These are phyloP conservation scores for Pleurotus ostreatus DNA, from an alignment of 768 basidiomycete species.

Conservation along the genomic window DNA sequence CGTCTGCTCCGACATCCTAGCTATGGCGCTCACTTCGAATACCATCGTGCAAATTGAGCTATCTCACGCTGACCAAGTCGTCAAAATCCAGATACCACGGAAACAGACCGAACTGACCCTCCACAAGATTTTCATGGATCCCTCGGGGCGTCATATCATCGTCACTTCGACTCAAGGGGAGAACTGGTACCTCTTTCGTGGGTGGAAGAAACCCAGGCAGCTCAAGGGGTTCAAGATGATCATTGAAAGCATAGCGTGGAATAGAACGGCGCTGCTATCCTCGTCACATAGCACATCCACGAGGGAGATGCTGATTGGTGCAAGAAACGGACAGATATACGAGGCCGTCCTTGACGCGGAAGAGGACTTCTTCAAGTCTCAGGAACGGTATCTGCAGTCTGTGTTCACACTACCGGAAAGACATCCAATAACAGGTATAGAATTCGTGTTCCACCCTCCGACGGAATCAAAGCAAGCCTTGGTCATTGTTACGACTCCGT, in stretches of 20 bases:
- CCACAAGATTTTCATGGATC: constrained; percentile 86
- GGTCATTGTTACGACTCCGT: constrained; percentile 80
- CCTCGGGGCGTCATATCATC: constrained; percentile 86
- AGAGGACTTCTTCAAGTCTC: constrained; percentile 89
- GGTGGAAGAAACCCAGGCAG: constrained; percentile 78
- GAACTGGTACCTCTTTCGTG: constrained; percentile 85
- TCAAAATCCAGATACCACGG: constrained; percentile 72
- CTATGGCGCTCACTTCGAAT: constrained; percentile 78
- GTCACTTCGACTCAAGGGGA: constrained; percentile 86
- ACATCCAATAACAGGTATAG: constrained; percentile 80
- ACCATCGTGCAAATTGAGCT: constrained; percentile 86
- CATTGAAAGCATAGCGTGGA: constrained; percentile 93
- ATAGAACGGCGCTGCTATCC: constrained; percentile 61
- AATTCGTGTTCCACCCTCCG: constrained; percentile 72
- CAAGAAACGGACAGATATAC: constrained; percentile 79
- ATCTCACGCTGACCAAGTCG: constrained; percentile 79
- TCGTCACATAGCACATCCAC: constrained; percentile 71
- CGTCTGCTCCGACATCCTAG: constrained; percentile 83
- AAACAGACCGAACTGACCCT: constrained; percentile 76
- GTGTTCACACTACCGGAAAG: constrained; percentile 78
- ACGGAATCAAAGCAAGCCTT: constrained; percentile 58
- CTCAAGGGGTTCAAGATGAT: constrained; percentile 81
- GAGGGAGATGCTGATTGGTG: constrained; percentile 83
- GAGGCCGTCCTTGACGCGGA: constrained; percentile 88
- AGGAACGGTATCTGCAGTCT: constrained; percentile 71